These are phyloP conservation scores for Globisporangium canariense DNA, from an alignment of 352 stramenopile species.

Conservation along the genomic window DNA sequence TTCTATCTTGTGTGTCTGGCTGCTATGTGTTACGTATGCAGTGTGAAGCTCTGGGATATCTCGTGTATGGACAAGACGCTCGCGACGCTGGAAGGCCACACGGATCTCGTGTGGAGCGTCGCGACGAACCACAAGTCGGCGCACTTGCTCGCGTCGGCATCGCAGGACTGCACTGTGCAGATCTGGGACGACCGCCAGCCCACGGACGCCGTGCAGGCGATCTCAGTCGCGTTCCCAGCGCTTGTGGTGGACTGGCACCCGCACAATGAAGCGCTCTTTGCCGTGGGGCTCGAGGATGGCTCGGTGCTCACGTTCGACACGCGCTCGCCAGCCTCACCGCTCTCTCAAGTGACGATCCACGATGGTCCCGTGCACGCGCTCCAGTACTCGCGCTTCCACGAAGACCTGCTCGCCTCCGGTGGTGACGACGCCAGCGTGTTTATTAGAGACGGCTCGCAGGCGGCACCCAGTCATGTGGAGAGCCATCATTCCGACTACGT, in stretches of 20 bases:
- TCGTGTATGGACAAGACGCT: constrained; percentile 38
- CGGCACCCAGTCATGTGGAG: constrained; percentile 15
- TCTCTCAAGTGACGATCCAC: constrained; percentile 32
- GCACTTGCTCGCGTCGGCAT: constrained; percentile 49
- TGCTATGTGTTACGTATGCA: constrained; percentile 12
- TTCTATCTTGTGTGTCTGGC: background rate
- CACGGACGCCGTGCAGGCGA: constrained; percentile 30
- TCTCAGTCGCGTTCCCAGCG: constrained; percentile 42
- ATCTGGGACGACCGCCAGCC: constrained; percentile 71
- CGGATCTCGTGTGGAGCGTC: constrained; percentile 72
- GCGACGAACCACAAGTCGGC: constrained; percentile 40
- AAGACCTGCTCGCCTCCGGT: constrained; percentile 56
- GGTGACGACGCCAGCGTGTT: constrained; percentile 60
- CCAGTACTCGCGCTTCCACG: constrained; percentile 60
- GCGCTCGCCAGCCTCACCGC: constrained; percentile 36
- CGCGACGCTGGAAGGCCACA: constrained; percentile 59
- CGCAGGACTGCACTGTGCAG: constrained; percentile 67
- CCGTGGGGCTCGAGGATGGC: constrained; percentile 64
- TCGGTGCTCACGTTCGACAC: constrained; percentile 67
- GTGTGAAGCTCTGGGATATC: constrained; percentile 80
- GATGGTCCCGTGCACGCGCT: constrained; percentile 50
- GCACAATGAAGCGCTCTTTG: constrained; percentile 47
- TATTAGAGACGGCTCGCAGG: constrained; percentile 35
- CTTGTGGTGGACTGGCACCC: constrained; percentile 72
- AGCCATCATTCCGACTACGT: constrained; percentile 66